Conservation (phyloP, 805 yeast species). For the Ogataea siamensis region DNA sequence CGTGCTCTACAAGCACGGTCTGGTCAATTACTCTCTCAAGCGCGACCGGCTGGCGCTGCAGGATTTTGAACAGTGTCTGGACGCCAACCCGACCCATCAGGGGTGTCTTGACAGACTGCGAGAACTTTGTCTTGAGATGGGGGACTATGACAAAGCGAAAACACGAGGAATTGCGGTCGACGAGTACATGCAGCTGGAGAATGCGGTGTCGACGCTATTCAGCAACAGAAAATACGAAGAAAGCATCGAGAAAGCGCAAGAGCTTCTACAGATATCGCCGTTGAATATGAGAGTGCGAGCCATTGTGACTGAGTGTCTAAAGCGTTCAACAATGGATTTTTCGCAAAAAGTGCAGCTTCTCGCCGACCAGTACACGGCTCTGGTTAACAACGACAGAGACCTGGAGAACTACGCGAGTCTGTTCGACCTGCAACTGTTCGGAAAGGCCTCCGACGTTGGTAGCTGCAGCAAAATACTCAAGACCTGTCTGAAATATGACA, state of each 20-base stretch:
- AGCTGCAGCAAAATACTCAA: conserved; percentile 24
- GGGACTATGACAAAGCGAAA: conserved; percentile 42
- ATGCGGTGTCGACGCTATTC: conserved; percentile 1
- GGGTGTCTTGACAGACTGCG: conserved; percentile 51
- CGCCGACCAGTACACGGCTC: conserved; percentile 23
- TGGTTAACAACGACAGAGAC: conserved; percentile 24
- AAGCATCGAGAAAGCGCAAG: conserved; percentile 34
- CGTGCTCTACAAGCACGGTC: conserved; percentile 57
- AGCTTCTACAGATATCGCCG: conserved; percentile 43
- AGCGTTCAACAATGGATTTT: conserved; percentile 16
- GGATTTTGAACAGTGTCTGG: conserved; percentile 49
- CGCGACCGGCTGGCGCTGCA: conserved; percentile 51
- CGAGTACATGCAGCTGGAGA: conserved; percentile 3
- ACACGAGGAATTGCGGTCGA: conserved; percentile 11
- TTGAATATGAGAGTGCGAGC: conserved; percentile 38
- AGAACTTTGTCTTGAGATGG: conserved; percentile 52
- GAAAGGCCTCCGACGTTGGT: conserved; percentile 18
- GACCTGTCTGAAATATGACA: conserved; percentile 74
- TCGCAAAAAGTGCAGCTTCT: conserved; percentile 22
- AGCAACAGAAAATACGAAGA: conserved; percentile 23
- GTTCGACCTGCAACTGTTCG: conserved; percentile 31
- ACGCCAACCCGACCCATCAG: conserved; percentile 30
- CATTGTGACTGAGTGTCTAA: conserved; percentile 31
- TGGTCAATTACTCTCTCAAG: conserved; percentile 56
- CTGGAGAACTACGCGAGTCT: conserved; percentile 25